Evolutionary conservation across 805 yeast genomes (phyloP).

Genomic region (Yarrowia sp.): DNA sequence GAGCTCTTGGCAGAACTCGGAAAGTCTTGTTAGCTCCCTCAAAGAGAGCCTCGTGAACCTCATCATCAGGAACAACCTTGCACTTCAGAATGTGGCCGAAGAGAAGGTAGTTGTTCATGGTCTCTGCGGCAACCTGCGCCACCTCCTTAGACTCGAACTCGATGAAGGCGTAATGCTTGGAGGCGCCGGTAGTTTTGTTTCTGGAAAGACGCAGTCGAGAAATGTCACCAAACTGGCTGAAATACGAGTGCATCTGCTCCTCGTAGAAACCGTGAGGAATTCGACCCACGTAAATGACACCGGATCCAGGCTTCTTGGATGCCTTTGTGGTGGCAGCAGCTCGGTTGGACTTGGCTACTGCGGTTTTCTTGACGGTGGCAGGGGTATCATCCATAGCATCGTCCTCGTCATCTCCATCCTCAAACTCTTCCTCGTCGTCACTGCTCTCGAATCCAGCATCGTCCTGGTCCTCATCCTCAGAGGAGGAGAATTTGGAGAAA

Average conservation of each 20-base stretch:
- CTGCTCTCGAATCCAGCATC: constrained; percentile 36
- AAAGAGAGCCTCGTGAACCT: constrained; percentile 60
- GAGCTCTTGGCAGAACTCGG: constrained; percentile 65
- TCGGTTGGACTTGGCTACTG: constrained; percentile 37
- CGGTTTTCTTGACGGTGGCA: constrained; percentile 19
- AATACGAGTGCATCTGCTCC: constrained; percentile 70
- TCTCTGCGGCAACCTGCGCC: constrained; percentile 88
- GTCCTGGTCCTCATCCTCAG: constrained; percentile 23
- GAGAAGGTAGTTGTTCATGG: constrained; percentile 92
- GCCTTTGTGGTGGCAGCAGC: constrained; percentile 19
- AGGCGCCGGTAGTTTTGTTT: constrained; percentile 86
- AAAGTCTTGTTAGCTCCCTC: constrained; percentile 62
- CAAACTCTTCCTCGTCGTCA: constrained; percentile 36
- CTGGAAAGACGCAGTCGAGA: constrained; percentile 80
- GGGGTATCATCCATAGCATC: constrained; percentile 33
- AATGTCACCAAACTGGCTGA: constrained; percentile 88
- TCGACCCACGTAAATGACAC: constrained; percentile 88
- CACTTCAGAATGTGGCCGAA: constrained; percentile 88
- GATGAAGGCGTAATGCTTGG: constrained; percentile 90
- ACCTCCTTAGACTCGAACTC: constrained; percentile 79
- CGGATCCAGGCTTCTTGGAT: constrained; percentile 46
- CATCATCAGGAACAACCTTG: constrained; percentile 56
- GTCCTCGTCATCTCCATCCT: constrained; percentile 29
- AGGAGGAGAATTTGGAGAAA: constrained; percentile 30
- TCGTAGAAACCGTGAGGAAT: constrained; percentile 94